Base-by-base conservation (phyloP, 805 yeast genomes). In the Wickerhamiella shivajii region DNA sequence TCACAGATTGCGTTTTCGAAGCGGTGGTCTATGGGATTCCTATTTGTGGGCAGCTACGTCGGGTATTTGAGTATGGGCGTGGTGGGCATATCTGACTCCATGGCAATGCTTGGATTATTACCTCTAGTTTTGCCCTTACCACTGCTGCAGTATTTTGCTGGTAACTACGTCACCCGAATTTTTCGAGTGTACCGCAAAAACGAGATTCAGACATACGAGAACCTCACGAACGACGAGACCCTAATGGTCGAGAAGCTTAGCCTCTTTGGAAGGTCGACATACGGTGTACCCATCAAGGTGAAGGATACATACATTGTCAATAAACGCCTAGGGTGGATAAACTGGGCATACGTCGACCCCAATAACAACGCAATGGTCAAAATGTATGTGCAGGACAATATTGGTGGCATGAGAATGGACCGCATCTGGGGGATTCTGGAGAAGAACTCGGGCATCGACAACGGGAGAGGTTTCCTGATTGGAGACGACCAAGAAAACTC, bases 371-470 rank as follows among this genome's bases (percentile, higher is more conserved):
- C 50, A 18, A 46, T 46, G 24, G 50, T 53, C 7, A 57, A 66
- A 12, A 71, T 60, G 50, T 77, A 71, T 46, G 67, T 80, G 2
- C 67, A 64, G 11, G 92, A 80, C 46, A 76, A 79, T 42, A 60
- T 77, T 27, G 90, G 93, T 2, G 92, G 92, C 2, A 57, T 77
- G 50, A 70, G 71, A 42, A 80, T 80, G 93, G 90, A 80, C 46
- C 59, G 93, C 35, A 55, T 80, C 4, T 76, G 93, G 87, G 83
- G 85, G 0, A 67, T 78, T n/a, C 69, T 77, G 1, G 93, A 81
- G 49, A 57, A 59, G 31, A 71, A 75, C 39, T 60, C 71, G 29
- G 80, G 75, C 0, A 59, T 77, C 8, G 66, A 77, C 44, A 75
- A 75, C 41, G 90, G 90, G 5, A 59, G 92, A 39, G 61, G 33